These are phyloP conservation scores for Pisolithus marmoratus DNA, from an alignment of 768 basidiomycete species.

Conservation along the genomic window DNA sequence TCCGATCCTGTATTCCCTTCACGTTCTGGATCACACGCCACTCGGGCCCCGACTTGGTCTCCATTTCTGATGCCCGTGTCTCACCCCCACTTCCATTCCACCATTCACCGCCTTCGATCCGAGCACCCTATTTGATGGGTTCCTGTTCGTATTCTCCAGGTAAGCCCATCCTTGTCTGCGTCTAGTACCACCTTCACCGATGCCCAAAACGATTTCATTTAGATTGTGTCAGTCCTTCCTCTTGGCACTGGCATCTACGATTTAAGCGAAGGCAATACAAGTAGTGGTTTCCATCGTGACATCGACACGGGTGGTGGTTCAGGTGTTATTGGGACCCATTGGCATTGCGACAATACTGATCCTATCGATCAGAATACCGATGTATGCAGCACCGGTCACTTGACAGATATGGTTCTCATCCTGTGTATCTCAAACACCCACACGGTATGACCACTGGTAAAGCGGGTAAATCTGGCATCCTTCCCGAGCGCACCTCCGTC, in stretches of 20 bases:
- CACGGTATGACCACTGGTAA: slow-evolving; percentile 43
- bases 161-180: slow-evolving; percentile 10
- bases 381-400: slow-evolving; percentile 14
- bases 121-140: too few relatives aligned
- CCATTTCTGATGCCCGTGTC: too few relatives aligned
- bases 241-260: slow-evolving; percentile 70
- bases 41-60: too few relatives aligned
- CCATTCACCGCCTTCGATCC: too few relatives aligned
- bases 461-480: slow-evolving; percentile 69
- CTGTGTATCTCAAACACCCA: slow-evolving; percentile 71
- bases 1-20: too few relatives aligned
- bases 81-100: too few relatives aligned
- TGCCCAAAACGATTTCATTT: neutral
- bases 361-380: slow-evolving; percentile 65
- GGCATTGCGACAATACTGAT: slow-evolving; percentile 59
- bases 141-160: too few relatives aligned
- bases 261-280: slow-evolving; percentile 65
- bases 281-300: slow-evolving; percentile 62
- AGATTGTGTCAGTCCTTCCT: slow-evolving; percentile 65
- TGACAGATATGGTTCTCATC: slow-evolving; percentile 64
- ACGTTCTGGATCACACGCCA: too few relatives aligned
- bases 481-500: slow-evolving; percentile 46
- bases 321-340: slow-evolving; percentile 62
- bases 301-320: slow-evolving; percentile 42
- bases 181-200: neutral